A percentile compares a stretch with the other conserved stretches of the same genome.
Evolutionary conservation across 2,329 filamentous ascomycete species (phyloP).

Genomic region (Colletotrichum sp.): DNA sequence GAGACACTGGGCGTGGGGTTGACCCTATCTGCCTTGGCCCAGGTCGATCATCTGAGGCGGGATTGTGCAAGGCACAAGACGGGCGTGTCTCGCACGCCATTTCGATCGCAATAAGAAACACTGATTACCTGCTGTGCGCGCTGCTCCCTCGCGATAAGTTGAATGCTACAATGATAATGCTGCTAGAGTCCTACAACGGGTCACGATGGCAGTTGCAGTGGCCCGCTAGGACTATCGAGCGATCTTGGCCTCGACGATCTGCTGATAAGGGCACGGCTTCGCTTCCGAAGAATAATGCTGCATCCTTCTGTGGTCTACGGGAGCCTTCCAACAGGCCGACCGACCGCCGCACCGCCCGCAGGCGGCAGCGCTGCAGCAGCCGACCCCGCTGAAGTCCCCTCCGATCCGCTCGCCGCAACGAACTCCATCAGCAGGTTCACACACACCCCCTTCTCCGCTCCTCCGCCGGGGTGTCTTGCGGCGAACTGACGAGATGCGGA

Average conservation of each 20-base stretch:
- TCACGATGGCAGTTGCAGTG: neutral
- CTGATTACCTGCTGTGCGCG: neutral
- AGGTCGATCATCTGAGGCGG: slow-evolving; percentile 8
- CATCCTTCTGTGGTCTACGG: neutral
- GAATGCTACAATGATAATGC: neutral
- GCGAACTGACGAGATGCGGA: neutral
- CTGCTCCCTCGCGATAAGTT: neutral
- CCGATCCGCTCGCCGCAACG: neutral
- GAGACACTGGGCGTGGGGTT: slow-evolving; percentile 5
- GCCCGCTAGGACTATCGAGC: neutral
- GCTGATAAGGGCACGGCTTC: neutral
- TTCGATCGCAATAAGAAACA: neutral
- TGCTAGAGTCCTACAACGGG: neutral
- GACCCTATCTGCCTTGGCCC: neutral
- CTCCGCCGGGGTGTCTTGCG: neutral
- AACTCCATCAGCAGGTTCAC: neutral
- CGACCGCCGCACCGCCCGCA: neutral
- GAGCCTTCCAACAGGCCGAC: neutral
- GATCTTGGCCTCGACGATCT: neutral
- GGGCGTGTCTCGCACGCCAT: neutral
- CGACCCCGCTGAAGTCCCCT: neutral
- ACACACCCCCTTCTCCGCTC: neutral
- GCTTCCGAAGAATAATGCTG: neutral
- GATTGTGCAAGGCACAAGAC: neutral
- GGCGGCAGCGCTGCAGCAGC: neutral